Evolutionary conservation across 1,284 basidiomycete species (phyloP).

Genomic region (Austroboletus rostrupii): DNA sequence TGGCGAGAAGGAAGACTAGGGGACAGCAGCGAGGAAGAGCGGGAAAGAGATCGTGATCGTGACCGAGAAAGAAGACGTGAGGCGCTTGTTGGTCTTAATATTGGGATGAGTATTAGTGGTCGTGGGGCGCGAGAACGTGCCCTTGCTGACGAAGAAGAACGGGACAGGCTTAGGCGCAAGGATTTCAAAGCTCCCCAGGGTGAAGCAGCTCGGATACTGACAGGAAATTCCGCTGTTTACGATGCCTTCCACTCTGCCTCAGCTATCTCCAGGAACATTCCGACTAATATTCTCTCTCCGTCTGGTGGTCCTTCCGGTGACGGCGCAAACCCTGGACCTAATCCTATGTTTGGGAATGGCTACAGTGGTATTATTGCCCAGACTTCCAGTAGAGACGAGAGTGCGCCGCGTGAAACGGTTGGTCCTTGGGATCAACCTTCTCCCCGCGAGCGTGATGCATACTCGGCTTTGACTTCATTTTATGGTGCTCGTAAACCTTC

Average conservation of each 20-base stretch:
- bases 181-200: slow-evolving; percentile 35
- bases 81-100: slow-evolving; percentile 39
- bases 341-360: slow-evolving; percentile 23
- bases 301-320: slow-evolving; percentile 19
- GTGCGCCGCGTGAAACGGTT: slow-evolving; percentile 18
- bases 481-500: slow-evolving; percentile 28
- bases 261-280: slow-evolving; percentile 29
- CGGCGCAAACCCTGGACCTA: slow-evolving; percentile 14
- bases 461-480: slow-evolving; percentile 24
- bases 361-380: slow-evolving; percentile 28
- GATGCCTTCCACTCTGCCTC: slow-evolving; percentile 74
- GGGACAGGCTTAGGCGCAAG: slow-evolving; percentile 51
- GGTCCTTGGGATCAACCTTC: slow-evolving; percentile 34
- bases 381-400: slow-evolving; percentile 25
- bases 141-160: slow-evolving; percentile 62
- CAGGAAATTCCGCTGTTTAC: slow-evolving; percentile 50
- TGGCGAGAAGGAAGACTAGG: slow-evolving; percentile 34
- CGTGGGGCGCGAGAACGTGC: slow-evolving; percentile 58
- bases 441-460: slow-evolving; percentile 31
- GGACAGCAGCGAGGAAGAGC: slow-evolving; percentile 34
- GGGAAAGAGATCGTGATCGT: slow-evolving; percentile 33
- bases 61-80: slow-evolving; percentile 40
- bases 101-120: slow-evolving; percentile 28
- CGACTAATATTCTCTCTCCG: slow-evolving; percentile 21
- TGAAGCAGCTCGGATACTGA: slow-evolving; percentile 36